phyloP scores from a whole-genome alignment of 169 alveolate species.

The Plasmodium reichenowi region DNA sequence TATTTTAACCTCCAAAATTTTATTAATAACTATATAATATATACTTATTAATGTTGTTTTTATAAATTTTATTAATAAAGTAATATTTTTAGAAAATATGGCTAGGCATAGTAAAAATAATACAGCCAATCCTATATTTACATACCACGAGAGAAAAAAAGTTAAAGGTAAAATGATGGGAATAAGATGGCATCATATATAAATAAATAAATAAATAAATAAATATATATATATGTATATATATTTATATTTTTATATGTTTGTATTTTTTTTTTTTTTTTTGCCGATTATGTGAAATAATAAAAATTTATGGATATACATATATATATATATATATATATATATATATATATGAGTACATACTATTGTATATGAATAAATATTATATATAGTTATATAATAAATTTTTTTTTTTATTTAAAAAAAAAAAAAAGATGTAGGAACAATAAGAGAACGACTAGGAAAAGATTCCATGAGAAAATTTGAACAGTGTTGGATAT shows the following conservation, averaged over 20 bases:
- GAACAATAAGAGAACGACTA: slow-evolving; percentile 90
- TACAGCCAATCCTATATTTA: slow-evolving; percentile 91
- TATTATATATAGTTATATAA: not conserved
- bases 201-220: not conserved
- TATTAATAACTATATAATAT: too few relatives aligned
- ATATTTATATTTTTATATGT: not conserved
- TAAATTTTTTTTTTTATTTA: not conserved
- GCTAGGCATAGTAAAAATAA: slow-evolving; percentile 94
- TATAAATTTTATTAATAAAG: too few relatives aligned
- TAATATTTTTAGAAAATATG: slow-evolving; percentile 78
- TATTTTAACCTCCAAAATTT: too few relatives aligned
- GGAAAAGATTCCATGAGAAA: slow-evolving; percentile 92
- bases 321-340: not conserved
- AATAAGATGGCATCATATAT: not conserved
- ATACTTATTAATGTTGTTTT: too few relatives aligned
- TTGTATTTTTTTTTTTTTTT: not conserved
- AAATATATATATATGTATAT: not conserved
- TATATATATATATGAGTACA: too few relatives aligned
- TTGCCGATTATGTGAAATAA: not conserved
- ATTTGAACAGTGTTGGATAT: slow-evolving; percentile 94
- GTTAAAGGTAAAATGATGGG: slow-evolving; percentile 79
- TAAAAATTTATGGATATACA: not conserved
- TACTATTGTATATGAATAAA: not conserved
- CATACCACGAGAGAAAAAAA: slow-evolving; percentile 92
- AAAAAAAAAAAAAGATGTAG: slow-evolving; percentile 80